Percentiles rank a stretch among this genome's conserved stretches.
Conservation (phyloP, 2,329 filamentous ascomycete species). For the Seiridium unicorne region DNA sequence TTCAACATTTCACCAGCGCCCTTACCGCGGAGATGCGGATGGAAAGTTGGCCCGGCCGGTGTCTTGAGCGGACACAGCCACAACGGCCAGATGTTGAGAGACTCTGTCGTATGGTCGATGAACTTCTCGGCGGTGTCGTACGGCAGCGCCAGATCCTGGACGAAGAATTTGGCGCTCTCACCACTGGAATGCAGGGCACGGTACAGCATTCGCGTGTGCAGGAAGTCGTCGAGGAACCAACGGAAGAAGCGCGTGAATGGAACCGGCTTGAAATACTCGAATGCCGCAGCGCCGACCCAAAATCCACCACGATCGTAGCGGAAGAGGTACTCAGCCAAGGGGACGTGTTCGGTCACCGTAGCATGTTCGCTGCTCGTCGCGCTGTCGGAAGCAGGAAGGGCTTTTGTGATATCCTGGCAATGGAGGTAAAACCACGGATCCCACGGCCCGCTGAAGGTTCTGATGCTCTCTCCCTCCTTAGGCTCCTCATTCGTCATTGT, state of each 20-base stretch:
- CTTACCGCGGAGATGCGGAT: conserved; percentile 44
- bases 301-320: conserved; percentile 74
- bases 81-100: conserved; percentile 57
- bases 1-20: conserved; percentile 49
- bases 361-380: conserved; percentile 17
- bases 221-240: conserved; percentile 69
- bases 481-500: conserved; percentile 55
- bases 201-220: conserved; percentile 74
- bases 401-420: conserved; percentile 46
- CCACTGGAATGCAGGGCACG: conserved; percentile 68
- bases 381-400: conserved; percentile 20
- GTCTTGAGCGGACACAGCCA: conserved; percentile 58
- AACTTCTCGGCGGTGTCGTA: conserved; percentile 52
- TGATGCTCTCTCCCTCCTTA: conserved; percentile 19
- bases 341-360: conserved; percentile 54
- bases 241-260: conserved; percentile 66
- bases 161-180: conserved; percentile 62
- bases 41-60: conserved; percentile 50
- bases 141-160: conserved; percentile 65
- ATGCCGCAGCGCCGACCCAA: conserved; percentile 68
- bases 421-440: conserved; percentile 81
- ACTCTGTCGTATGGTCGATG: conserved; percentile 50
- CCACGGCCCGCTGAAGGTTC: conserved; percentile 47
- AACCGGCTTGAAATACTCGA: conserved; percentile 62
- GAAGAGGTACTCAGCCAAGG: conserved; percentile 72